These are phyloP conservation scores for Podospora pseudoanserina DNA, from an alignment of 495 filamentous ascomycete genomes.

Conservation along the genomic window DNA sequence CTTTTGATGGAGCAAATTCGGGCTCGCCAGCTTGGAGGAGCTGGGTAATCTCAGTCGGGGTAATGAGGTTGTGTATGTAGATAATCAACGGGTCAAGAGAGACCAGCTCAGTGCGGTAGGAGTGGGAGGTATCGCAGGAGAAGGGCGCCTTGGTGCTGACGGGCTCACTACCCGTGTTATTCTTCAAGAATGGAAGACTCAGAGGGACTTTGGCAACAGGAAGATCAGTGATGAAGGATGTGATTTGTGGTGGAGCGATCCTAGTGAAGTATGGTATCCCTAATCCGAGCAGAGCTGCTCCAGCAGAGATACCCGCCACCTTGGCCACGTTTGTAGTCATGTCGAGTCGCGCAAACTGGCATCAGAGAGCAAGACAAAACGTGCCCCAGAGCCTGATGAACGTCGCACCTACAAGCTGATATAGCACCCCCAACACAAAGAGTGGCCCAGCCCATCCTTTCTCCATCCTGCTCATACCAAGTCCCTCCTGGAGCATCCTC, in stretches of 20 bases:
- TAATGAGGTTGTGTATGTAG: conserved; percentile 44
- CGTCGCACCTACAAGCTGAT: neutral
- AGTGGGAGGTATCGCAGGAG: conserved; percentile 31
- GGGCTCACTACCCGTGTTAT: neutral
- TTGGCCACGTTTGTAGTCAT: conserved; percentile 21
- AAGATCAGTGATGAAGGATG: conserved; percentile 24
- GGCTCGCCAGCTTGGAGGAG: conserved; percentile 40
- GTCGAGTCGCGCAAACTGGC: neutral
- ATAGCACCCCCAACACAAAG: neutral
- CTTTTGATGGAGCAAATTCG: conserved; percentile 38
- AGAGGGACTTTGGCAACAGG: conserved; percentile 25
- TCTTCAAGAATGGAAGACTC: conserved; percentile 20
- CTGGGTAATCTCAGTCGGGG: conserved; percentile 33
- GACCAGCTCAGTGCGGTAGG: conserved; percentile 42
- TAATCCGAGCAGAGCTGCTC: conserved; percentile 25
- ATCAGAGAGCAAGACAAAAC: neutral
- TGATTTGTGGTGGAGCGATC: conserved; percentile 20
- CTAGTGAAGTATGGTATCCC: conserved; percentile 22
- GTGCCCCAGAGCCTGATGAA: neutral
- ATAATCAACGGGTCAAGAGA: conserved; percentile 46
- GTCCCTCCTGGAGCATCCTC: conserved; percentile 5
- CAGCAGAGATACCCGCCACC: conserved; percentile 23
- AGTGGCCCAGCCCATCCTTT: neutral
- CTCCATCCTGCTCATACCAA: neutral
- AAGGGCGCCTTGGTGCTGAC: conserved; percentile 12